Base-by-base conservation (phyloP, 140 eudicot species). In the Ambrosia hybrid region DNA sequence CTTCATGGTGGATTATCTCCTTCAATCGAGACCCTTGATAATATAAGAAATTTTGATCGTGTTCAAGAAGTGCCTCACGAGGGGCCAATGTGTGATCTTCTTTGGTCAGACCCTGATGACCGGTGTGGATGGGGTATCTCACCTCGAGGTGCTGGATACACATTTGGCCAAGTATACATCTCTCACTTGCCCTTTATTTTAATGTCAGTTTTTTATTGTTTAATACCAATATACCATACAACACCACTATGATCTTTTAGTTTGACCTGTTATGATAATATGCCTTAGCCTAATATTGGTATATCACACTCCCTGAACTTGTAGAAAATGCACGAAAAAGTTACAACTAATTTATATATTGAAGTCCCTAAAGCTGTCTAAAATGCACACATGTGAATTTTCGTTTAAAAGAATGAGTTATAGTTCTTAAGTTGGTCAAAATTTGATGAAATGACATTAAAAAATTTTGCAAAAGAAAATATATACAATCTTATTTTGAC, bases 11-110 rank as follows among this genome's bases (percentile, higher is more conserved):
- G 69, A 4, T 16, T 64, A 4, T 64, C 69, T 5, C 69, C 69
- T 39, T 64, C 69, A 39, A 64, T 64, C 16, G 36, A 64, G 13
- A 64, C 52, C 13, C 69, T 39, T 39, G 69, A 64, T 64, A 64
- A 9, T 39, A 64, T 64, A n/a, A 38, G 69, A 64, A 64, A 64
- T 9, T 64, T 64, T 39, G 69, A 64, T 39, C 69, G 69, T 9
- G 69, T 64, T 16, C 69, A 64, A 64, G 69, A 64, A 16, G 69
- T 64, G n/a, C 69, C 69, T 1, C 69, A 64, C 6, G 69, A 64
- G 69, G 69, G 53, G 4, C 53, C 69, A 14, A 64, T 64, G 69
- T 39, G 69, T 39, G 69, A 39, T 64, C 69, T 64, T 64, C 33
- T 64, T n/a, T 64, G 69, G 69, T 64, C 53, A 7, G 69, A 64